phyloP scores from a whole-genome alignment of 768 basidiomycete genomes.

The Mycena epipterygia region DNA sequence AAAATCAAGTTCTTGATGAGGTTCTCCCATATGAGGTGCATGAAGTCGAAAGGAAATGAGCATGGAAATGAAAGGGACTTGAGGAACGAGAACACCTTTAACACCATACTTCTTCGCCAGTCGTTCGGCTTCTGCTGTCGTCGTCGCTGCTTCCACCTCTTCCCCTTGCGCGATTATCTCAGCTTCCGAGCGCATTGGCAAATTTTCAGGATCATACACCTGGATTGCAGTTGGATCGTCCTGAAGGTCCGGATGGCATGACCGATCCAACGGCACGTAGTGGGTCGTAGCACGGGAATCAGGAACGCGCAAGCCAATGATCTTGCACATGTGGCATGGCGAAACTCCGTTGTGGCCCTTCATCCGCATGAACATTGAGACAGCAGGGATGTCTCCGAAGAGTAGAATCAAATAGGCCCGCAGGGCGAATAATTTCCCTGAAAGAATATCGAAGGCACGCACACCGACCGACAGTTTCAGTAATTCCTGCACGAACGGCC shows the following conservation, averaged over 20 bases:
- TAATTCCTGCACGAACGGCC: constrained; percentile 52
- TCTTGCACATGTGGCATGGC: constrained; percentile 48
- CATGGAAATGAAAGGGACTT: constrained; percentile 51
- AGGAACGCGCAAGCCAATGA: constrained; percentile 39
- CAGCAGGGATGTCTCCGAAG: constrained; percentile 48
- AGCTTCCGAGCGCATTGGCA: constrained; percentile 51
- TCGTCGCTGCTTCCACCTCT: constrained; percentile 42
- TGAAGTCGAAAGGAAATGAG: constrained; percentile 63
- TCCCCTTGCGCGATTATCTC: constrained; percentile 42
- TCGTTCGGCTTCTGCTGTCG: constrained; percentile 33
- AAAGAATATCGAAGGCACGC: constrained; percentile 41
- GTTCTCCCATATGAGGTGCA: constrained; percentile 65
- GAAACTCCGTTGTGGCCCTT: constrained; percentile 54
- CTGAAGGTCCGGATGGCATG: constrained; percentile 36
- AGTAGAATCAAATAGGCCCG: constrained; percentile 45
- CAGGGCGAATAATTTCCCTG: constrained; percentile 40
- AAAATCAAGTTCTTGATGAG: constrained; percentile 54
- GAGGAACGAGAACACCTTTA: constrained; percentile 45
- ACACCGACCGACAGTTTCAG: constrained; percentile 49
- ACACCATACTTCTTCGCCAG: constrained; percentile 49
- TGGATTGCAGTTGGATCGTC: background rate
- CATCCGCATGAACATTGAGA: too few species aligned
- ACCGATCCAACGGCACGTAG: too few species aligned
- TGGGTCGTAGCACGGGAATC: constrained; percentile 24
- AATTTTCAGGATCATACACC: constrained; percentile 43